Base-by-base conservation (phyloP, 164 flowering plant genomes). In the Vitis cinerea region DNA sequence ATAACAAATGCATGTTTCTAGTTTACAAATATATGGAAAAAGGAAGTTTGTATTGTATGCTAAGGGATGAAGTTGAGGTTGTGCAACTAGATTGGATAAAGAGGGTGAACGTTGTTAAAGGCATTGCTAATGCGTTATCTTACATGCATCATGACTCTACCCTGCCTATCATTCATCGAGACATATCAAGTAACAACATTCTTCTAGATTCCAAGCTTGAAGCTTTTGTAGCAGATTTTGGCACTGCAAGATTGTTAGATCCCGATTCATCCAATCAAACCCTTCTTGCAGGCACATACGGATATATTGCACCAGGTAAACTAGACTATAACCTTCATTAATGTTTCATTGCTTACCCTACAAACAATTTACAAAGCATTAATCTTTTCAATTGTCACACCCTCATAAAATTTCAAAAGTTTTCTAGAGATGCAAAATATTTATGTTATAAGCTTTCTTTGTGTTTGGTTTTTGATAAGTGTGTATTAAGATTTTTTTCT, bases 281-380 rank as follows among this genome's bases (percentile, higher is more conserved):
- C 44, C 44, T 31, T 31, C 1, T 29, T 48, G 27, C 14, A 17
- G 52, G 65, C 52, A 59, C 62, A 8, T 59, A 59, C 15, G 15
- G n/a, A 27, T 59, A 59, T 59, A 59, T 59, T 10, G 62, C 62
- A n/a, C 62, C 47, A 59, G 62, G 62, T 59, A 29, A 29, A n/a
- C 11, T 58, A 58, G 8, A 19, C 17, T 23, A 16, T 56, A 7
- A 9, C 7, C 59, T 56, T 16, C 17, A n/a, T 6, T 16, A 16
- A 2, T 16, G 1, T 56, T 19, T 56, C 11, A 3, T 56, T 19
- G 2, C 15, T 56, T 56, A 3, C 29, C 11, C 6, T 31, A 31
- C 44, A 4, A 31, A 31, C 7, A 31, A 31, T 31, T 31, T 31
- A 31, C 44, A 31, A 31, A 31, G 4, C 7, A 6, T 31, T 31